Conservation (phyloP, 257 asterid genomes). For the Nicotiana knightiana region DNA sequence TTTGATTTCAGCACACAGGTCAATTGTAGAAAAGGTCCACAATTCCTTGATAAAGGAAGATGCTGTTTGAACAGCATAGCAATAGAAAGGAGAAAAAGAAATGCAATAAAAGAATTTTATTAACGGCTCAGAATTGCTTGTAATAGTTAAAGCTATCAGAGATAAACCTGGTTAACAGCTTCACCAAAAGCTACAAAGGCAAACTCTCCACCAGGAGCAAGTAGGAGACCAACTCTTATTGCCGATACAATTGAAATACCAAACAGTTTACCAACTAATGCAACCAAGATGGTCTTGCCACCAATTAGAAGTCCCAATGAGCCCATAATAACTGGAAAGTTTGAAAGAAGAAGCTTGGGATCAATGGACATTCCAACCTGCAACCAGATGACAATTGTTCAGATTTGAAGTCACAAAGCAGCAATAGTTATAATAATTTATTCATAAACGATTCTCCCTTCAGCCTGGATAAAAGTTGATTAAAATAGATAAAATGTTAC, state of each 20-base stretch:
- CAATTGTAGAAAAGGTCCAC: background rate
- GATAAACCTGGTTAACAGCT: slow-evolving; percentile 93
- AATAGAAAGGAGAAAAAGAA: background rate
- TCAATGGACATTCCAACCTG: slow-evolving; percentile 99
- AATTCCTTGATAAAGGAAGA: slow-evolving; percentile 1
- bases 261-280: slow-evolving; percentile 74
- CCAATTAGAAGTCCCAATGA: slow-evolving; percentile 72
- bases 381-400: slow-evolving; percentile 12
- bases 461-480: background rate
- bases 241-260: slow-evolving; percentile 90
- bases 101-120: background rate
- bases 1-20: slow-evolving; percentile 5
- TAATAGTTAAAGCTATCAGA: background rate
- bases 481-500: background rate
- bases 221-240: slow-evolving; percentile 92
- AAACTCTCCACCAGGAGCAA: slow-evolving; percentile 99
- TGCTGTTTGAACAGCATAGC: background rate
- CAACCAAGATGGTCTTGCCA: slow-evolving; percentile 87
- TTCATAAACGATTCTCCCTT: background rate
- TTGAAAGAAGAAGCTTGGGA: slow-evolving; percentile 90
- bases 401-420: background rate
- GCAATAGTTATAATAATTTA: background rate
- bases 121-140: slow-evolving; percentile 11
- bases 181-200: slow-evolving; percentile 99
- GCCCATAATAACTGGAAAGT: slow-evolving; percentile 86